These are phyloP conservation scores for Pyrrhoderma lamaoense DNA, from an alignment of 1,284 basidiomycete species.

Conservation along the genomic window DNA sequence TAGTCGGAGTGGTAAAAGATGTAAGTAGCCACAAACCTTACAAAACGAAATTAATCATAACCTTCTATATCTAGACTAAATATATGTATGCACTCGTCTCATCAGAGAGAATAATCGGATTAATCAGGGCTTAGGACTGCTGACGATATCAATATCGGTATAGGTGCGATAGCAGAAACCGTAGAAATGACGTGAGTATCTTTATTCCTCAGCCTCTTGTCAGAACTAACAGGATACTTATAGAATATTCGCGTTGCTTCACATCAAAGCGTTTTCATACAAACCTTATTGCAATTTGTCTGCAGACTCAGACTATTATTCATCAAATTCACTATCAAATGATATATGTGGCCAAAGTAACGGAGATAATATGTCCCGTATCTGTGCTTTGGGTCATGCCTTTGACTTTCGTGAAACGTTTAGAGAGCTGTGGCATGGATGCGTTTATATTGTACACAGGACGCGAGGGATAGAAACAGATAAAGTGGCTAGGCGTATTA, in stretches of 20 bases:
- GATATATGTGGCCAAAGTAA: conserved; percentile 13
- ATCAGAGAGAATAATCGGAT: neutral
- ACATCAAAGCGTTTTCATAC: conserved; percentile 72
- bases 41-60: neutral
- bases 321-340: conserved; percentile 17
- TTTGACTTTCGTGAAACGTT: conserved; percentile 64
- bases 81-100: conserved; percentile 34
- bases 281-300: conserved; percentile 39
- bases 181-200: conserved; percentile 67
- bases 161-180: conserved; percentile 61
- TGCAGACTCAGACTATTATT: conserved; percentile 16
- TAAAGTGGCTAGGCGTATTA: conserved; percentile 38
- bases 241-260: conserved; percentile 61
- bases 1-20: conserved; percentile 59
- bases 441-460: conserved; percentile 46
- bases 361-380: conserved; percentile 37
- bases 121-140: conserved; percentile 40
- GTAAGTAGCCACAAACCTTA: conserved; percentile 31
- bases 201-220: neutral
- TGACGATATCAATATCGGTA: conserved; percentile 67
- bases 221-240: conserved; percentile 1
- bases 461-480: conserved; percentile 45
- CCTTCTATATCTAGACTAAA: conserved; percentile 35
- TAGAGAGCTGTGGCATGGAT: conserved; percentile 49
- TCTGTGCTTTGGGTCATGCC: conserved; percentile 51